Base-by-base conservation (phyloP, 331 rosid species). In the Acacia pycnantha region DNA sequence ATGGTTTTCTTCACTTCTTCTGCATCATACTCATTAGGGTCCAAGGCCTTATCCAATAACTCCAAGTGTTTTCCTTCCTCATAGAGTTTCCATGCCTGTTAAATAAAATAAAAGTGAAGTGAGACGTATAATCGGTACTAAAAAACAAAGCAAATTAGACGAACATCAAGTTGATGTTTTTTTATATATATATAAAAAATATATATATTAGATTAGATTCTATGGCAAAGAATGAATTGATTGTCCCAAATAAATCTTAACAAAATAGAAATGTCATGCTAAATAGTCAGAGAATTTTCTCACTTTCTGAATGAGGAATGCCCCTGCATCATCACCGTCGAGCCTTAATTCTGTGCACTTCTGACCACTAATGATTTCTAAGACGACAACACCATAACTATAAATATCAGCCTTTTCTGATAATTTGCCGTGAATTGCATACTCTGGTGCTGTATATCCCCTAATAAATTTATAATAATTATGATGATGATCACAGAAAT, bases 81-180 rank as follows among this genome's bases (percentile, higher is more conserved):
- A 33, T 88, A 74, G 2, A 87, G 77, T 51, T 90, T 92, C 97
- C 97, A 92, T 67, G 91, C 83, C 94, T 92, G 59, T 43, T 33
- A 78, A 58, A 62, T 68, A 41, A 6, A 37, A 46, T 15, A 3
- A 11, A 16, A n/a, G 44, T 43, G 33, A 82, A 70, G 6, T 29
- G 0, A 14, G 31, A 65, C 11, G 24, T 21, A 3, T 51, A 26
- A 27, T 61, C 41, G 15, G 11, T 27, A 62, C 29, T n/a, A n/a
- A 0, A 21, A 43, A 19, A 35, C 12, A 66, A 8, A 66, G 11
- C 24, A 8, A 31, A 13, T 5, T 11, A 44, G 11, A 44, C 4
- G 8, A 56, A 56, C 27, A 13, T 21, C 29, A 53, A 6, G n/a
- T 22, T 64, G 15, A 16, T 2, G 5, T 6, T 1, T 13, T 11